These are phyloP conservation scores for Chaetomium globosum DNA, from an alignment of 2,329 filamentous ascomycete species.

Conservation along the genomic window DNA sequence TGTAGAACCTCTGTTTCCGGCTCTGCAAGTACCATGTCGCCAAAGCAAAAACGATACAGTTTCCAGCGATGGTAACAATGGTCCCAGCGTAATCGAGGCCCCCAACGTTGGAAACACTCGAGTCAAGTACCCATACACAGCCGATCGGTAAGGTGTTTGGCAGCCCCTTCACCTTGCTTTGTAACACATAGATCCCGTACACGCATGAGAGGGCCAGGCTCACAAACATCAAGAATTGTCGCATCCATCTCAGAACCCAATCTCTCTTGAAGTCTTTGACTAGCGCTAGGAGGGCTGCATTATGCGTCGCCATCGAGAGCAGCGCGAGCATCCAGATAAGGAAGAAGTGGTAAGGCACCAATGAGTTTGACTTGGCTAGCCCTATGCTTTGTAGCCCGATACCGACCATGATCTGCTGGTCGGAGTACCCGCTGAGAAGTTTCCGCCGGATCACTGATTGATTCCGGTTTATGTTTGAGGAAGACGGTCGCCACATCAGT, in stretches of 20 bases:
- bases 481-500: slow-evolving; percentile 32
- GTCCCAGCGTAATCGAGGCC: slow-evolving; percentile 60
- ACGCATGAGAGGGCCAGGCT: slow-evolving; percentile 63
- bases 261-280: slow-evolving; percentile 68
- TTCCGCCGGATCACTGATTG: slow-evolving; percentile 62
- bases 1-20: slow-evolving; percentile 57
- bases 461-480: slow-evolving; percentile 32
- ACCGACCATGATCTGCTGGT: slow-evolving; percentile 69
- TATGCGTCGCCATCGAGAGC: slow-evolving; percentile 67
- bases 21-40: slow-evolving; percentile 68
- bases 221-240: slow-evolving; percentile 66
- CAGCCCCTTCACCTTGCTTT: slow-evolving; percentile 56
- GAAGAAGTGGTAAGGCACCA: slow-evolving; percentile 71
- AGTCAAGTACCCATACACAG: slow-evolving; percentile 59
- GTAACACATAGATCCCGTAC: slow-evolving; percentile 59
- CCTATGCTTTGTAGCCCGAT: slow-evolving; percentile 69
- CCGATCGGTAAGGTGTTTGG: slow-evolving; percentile 57
- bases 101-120: slow-evolving; percentile 36
- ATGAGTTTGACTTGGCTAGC: slow-evolving; percentile 59
- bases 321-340: slow-evolving; percentile 69
- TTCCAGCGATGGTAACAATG: slow-evolving; percentile 62
- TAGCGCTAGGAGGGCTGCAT: slow-evolving; percentile 65
- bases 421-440: slow-evolving; percentile 65
- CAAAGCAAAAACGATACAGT: slow-evolving; percentile 60
- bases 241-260: slow-evolving; percentile 67